These are phyloP conservation scores for Gossypium gossypioides DNA, from an alignment of 441 rosid species.

Conservation along the genomic window DNA sequence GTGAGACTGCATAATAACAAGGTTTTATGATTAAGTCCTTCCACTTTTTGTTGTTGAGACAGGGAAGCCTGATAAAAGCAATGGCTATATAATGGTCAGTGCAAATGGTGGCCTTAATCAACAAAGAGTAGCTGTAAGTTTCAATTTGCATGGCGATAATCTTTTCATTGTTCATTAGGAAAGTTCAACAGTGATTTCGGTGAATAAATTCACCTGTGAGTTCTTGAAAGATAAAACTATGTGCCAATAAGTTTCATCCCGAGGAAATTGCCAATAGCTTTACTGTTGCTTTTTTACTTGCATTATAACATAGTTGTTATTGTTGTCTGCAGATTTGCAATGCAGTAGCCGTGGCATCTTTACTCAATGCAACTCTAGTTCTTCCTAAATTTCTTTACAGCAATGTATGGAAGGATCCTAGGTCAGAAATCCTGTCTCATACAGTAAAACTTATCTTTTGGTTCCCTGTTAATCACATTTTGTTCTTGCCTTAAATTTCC, in stretches of 20 bases:
- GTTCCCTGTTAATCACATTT: background rate
- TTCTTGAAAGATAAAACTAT: background rate
- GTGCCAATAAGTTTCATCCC: background rate
- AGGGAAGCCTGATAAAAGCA: constrained; percentile 38
- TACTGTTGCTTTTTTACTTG: constrained; percentile 1
- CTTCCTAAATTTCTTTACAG: constrained; percentile 83
- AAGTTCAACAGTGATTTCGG: background rate
- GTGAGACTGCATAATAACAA: background rate
- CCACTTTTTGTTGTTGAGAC: constrained; percentile 18
- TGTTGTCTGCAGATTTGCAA: constrained; percentile 60
- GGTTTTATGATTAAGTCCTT: constrained; percentile 6
- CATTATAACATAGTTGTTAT: background rate
- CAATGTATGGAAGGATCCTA: constrained; percentile 94
- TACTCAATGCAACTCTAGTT: constrained; percentile 66
- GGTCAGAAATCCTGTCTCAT: constrained; percentile 32
- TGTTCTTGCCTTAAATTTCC: background rate
- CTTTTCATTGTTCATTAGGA: background rate
- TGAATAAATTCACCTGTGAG: background rate
- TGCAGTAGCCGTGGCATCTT: constrained; percentile 70
- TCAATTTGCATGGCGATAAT: background rate
- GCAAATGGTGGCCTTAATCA: constrained; percentile 95
- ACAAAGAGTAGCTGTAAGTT: constrained; percentile 87
- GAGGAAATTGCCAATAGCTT: background rate
- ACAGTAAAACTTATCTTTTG: background rate
- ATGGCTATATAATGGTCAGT: constrained; percentile 71